Conservation (phyloP, 1,284 basidiomycete species). For the Moesziomyces aphidis region DNA sequence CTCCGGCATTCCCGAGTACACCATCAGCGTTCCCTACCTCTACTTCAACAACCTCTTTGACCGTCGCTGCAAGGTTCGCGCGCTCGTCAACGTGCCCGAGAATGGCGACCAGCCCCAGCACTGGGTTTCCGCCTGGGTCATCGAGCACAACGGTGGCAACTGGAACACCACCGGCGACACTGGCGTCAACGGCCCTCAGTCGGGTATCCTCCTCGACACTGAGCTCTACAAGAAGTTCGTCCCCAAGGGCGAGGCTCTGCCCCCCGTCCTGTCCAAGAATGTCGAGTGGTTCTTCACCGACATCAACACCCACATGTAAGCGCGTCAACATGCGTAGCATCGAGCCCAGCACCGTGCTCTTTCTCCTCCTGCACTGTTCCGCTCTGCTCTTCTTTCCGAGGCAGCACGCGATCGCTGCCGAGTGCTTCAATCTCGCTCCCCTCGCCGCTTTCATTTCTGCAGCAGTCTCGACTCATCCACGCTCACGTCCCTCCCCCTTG, state of each 20-base stretch:
- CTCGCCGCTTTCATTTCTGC: background rate
- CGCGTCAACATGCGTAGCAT: constrained; percentile 13
- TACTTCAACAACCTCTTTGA: constrained; percentile 49
- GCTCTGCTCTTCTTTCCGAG: background rate
- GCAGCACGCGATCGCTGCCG: background rate
- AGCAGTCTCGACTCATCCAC: background rate
- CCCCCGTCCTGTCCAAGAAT: background rate
- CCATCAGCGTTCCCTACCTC: constrained; percentile 27
- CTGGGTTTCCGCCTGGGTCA: constrained; percentile 36
- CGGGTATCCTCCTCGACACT: constrained; percentile 29
- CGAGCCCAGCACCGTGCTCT: background rate
- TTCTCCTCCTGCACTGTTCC: background rate
- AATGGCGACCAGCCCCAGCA: constrained; percentile 25
- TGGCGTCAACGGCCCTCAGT: constrained; percentile 2
- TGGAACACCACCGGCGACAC: constrained; percentile 11
- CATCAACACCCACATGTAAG: constrained; percentile 34
- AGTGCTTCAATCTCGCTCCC: background rate
- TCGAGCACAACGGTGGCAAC: constrained; percentile 26
- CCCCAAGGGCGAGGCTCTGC: constrained; percentile 14
- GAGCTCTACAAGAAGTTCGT: constrained; percentile 31
- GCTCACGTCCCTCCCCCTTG: no score
- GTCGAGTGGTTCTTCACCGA: constrained; percentile 51
- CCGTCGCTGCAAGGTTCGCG: constrained; percentile 45
- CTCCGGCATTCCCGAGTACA: constrained; percentile 11
- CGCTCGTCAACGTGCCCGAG: constrained; percentile 41